These are phyloP conservation scores for Dryadomyces quercivorus DNA, from an alignment of 2,329 filamentous ascomycete species.

Conservation along the genomic window DNA sequence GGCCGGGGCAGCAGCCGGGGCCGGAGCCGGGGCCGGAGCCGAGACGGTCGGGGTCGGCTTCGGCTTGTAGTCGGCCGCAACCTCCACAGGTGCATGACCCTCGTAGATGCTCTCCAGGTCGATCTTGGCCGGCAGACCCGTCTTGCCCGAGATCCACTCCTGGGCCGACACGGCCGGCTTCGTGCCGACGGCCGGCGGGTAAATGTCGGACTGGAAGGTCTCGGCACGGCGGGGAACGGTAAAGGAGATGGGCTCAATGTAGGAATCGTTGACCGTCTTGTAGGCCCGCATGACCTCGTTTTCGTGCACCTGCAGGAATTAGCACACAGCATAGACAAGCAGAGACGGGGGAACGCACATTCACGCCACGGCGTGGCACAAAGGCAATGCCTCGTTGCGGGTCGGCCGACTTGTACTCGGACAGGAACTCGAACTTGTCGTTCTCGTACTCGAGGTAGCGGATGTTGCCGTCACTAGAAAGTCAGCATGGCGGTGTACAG, in stretches of 20 bases:
- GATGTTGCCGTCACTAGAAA: slow-evolving; percentile 81
- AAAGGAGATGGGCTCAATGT: slow-evolving; percentile 95
- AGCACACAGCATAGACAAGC: background rate
- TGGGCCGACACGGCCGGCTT: slow-evolving; percentile 68
- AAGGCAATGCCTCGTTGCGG: slow-evolving; percentile 93
- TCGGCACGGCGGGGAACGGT: slow-evolving; percentile 89
- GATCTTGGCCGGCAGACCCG: slow-evolving; percentile 76
- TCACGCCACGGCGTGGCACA: slow-evolving; percentile 86
- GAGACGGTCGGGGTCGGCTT: slow-evolving; percentile 27
- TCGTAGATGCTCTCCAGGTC: slow-evolving; percentile 89
- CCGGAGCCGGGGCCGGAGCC: slow-evolving; percentile 29
- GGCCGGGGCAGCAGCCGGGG: slow-evolving; percentile 31
- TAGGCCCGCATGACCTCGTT: slow-evolving; percentile 93
- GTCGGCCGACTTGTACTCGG: slow-evolving; percentile 93
- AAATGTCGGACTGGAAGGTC: slow-evolving; percentile 95
- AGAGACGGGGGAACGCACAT: slow-evolving; percentile 34
- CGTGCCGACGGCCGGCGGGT: slow-evolving; percentile 68
- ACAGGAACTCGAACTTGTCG: slow-evolving; percentile 95
- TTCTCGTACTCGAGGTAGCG: slow-evolving; percentile 98
- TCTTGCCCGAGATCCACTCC: slow-evolving; percentile 84
- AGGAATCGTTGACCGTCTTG: slow-evolving; percentile 91
- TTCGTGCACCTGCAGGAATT: slow-evolving; percentile 57
- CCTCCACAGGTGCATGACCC: slow-evolving; percentile 65
- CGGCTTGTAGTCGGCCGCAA: slow-evolving; percentile 57
- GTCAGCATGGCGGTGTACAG: background rate